A percentile compares a stretch with the other conserved stretches of the same genome.
Conservation (phyloP, 164 flowering plant species). For the Santalum album region DNA sequence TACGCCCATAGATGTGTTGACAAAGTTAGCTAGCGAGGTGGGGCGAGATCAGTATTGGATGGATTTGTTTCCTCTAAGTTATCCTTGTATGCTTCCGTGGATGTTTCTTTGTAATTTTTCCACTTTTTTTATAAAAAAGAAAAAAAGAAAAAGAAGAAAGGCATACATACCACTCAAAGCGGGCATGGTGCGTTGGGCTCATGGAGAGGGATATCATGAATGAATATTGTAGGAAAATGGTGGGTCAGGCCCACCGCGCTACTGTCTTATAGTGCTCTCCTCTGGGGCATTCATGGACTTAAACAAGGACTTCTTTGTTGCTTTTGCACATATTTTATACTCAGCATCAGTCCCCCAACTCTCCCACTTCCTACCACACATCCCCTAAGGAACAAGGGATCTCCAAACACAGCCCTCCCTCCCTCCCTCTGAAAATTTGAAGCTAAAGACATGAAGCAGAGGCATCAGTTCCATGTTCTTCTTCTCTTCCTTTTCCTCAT, state of each 20-base stretch:
- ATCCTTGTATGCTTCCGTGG: too few relatives aligned
- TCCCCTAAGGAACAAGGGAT: too few relatives aligned
- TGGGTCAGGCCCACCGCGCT: slow-evolving; percentile 13
- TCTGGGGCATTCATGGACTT: slow-evolving; percentile 19
- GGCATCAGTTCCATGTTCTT: slow-evolving; percentile 7
- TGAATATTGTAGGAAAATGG: slow-evolving; percentile 1
- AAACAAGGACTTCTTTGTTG: neutral
- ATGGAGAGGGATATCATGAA: slow-evolving; percentile 3
- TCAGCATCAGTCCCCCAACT: too few relatives aligned
- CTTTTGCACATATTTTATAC: neutral
- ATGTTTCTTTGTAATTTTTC: too few relatives aligned
- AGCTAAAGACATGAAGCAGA: slow-evolving; percentile 25
- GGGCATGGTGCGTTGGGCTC: slow-evolving; percentile 8
- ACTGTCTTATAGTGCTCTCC: too few relatives aligned
- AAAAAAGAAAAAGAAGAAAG: too few relatives aligned
- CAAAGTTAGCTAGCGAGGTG: too few relatives aligned
- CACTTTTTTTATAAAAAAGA: too few relatives aligned
- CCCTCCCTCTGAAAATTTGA: slow-evolving; percentile 2
- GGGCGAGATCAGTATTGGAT: too few relatives aligned
- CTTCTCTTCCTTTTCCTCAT: slow-evolving; percentile 15
- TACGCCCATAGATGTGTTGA: too few relatives aligned
- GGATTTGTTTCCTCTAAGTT: too few relatives aligned
- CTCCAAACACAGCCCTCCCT: slow-evolving; percentile 5
- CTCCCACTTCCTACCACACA: too few relatives aligned
- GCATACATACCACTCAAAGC: neutral